Evolutionary conservation across 371 early-diverging fungal genomes (phyloP).

Genomic region (Rhizomucor pusillus): DNA sequence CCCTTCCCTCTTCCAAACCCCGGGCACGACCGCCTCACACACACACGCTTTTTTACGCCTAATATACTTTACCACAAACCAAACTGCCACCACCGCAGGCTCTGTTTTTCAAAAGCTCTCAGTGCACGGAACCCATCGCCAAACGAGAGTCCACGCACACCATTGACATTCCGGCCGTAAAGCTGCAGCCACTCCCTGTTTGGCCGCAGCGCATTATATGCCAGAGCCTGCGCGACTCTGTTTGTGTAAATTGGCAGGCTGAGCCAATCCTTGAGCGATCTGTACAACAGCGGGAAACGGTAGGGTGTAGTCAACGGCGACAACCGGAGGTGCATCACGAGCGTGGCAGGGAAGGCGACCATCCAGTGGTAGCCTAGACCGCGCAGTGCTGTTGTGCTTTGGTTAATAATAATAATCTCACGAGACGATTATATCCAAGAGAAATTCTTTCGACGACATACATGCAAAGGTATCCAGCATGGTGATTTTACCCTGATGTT

Average conservation of each 20-base stretch:
- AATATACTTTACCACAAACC: conserved; percentile 20
- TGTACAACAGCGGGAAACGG: conserved; percentile 31
- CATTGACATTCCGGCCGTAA: conserved; percentile 18
- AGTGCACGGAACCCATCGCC: conserved; percentile 41
- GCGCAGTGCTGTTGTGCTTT: conserved; percentile 26
- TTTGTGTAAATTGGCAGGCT: conserved; percentile 45
- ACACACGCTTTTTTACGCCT: not conserved
- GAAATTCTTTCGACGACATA: conserved; percentile 9
- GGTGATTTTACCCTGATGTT: conserved; percentile 31
- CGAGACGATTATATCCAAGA: too few species aligned
- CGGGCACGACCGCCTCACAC: too few species aligned
- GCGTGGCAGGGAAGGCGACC: conserved; percentile 34
- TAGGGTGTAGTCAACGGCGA: conserved; percentile 43
- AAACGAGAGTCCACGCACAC: conserved; percentile 24
- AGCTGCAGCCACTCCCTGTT: conserved; percentile 18
- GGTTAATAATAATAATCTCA: too few species aligned
- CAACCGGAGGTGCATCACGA: conserved; percentile 39
- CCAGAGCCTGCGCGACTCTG: conserved; percentile 21
- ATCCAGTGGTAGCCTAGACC: conserved; percentile 38
- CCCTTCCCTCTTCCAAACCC: too few species aligned
- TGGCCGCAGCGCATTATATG: conserved; percentile 22
- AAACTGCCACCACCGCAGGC: conserved; percentile 37
- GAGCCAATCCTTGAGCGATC: conserved; percentile 32
- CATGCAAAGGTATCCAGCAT: conserved; percentile 35
- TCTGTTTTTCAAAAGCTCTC: conserved; percentile 19